Evolutionary conservation across 805 yeast genomes (phyloP), one percentile per base, ranked within the genome.

Genomic region (Candida bentonensis): DNA sequence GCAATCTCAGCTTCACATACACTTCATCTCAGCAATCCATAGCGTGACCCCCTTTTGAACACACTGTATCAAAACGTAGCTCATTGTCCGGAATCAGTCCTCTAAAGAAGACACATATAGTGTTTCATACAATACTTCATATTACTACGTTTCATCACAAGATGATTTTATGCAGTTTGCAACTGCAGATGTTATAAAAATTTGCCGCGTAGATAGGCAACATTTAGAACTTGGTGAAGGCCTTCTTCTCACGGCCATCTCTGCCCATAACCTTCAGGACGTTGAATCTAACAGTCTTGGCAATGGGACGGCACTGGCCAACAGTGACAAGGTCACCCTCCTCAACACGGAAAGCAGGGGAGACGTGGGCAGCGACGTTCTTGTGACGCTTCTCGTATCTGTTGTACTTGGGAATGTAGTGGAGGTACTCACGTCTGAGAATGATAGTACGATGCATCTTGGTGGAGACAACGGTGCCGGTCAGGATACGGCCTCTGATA

Each of bases 381-480:
- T 92, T 92, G 85, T 92, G 99, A 79, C 99, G 87, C 85, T 92
- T 92, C 79, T 92, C 99, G 85, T 87, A 92, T 84, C 99, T 88
- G 95, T 89, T 92, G 79, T 92, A 92, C 82, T 92, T 92, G 74
- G 97, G 95, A 72, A 92, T 84, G 78, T 86, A 92, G 79, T 92
- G 99, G 71, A 92, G 85, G 94, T 92, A 92, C 70, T 92, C 97
- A 78, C 99, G 89, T 82, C 98, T 88, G 78, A 92, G 84, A 72
- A 92, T 82, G 77, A 92, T 83, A 65, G 99, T 92, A 80, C 99
- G 92, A 94, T 92, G 98, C 98, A 92, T 92, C 80, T 92, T 92
- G 81, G 98, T 88, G 66, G 98, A 92, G 61, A 92, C 96, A 74
- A 92, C 99, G 68, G 95, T 84, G 76, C 99, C 99, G 62, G 96